phyloP scores from a whole-genome alignment of 2,329 filamentous ascomycete species.

The Diaporthe eres region DNA sequence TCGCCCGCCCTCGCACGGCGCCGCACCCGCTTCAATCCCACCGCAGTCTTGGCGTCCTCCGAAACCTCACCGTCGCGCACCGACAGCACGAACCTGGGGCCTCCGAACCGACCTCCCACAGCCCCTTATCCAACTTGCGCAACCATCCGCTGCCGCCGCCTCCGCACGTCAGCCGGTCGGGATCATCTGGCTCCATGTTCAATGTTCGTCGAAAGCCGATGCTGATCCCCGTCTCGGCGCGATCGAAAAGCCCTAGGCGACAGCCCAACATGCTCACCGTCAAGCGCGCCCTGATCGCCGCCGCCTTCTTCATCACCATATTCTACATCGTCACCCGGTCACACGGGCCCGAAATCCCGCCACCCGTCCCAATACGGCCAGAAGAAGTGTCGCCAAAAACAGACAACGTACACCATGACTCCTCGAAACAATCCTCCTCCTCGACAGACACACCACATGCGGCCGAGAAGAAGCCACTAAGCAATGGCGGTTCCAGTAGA shows the following conservation, averaged over 20 bases:
- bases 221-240: constrained; percentile 33
- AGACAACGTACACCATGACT: constrained; percentile 43
- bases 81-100: background rate
- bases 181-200: constrained; percentile 22
- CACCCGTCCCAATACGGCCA: constrained; percentile 50
- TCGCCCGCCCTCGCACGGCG: constrained; percentile 5
- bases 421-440: constrained; percentile 45
- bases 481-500: constrained; percentile 41
- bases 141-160: background rate
- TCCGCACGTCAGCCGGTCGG: background rate
- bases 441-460: constrained; percentile 40
- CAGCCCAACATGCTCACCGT: constrained; percentile 79
- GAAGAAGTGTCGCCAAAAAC: constrained; percentile 50
- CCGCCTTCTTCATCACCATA: constrained; percentile 77
- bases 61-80: constrained; percentile 9
- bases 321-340: constrained; percentile 78
- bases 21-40: background rate
- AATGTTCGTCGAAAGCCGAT: constrained; percentile 30
- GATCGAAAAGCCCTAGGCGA: constrained; percentile 22
- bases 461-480: constrained; percentile 38
- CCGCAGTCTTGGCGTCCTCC: constrained; percentile 1
- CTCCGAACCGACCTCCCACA: background rate
- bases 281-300: constrained; percentile 80
- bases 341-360: constrained; percentile 56
- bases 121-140: background rate